These are phyloP conservation scores for Pilaira anomala DNA, from an alignment of 192 early-diverging fungal species.

Conservation along the genomic window DNA sequence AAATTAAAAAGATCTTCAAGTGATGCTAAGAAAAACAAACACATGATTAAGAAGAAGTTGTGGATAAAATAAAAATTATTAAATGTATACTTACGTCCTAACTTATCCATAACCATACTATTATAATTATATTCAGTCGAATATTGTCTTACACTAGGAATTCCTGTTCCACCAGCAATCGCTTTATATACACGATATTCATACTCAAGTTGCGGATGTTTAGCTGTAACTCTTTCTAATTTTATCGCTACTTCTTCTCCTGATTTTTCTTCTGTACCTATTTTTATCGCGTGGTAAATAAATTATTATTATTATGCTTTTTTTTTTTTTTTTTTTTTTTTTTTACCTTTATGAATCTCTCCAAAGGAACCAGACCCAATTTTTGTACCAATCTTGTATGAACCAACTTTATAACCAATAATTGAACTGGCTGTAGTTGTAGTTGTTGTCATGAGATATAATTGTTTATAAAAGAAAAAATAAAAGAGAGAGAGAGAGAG, in stretches of 20 bases:
- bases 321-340: background rate
- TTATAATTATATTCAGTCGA: conserved; percentile 79
- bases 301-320: too few species aligned
- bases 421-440: conserved; percentile 12
- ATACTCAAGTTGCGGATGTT: conserved; percentile 97
- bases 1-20: conserved; percentile 90
- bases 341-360: conserved; percentile 89
- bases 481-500: conserved; percentile 4
- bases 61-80: background rate
- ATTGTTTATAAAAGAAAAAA: background rate
- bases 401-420: conserved; percentile 75
- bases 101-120: conserved; percentile 86
- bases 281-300: background rate
- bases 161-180: conserved; percentile 88
- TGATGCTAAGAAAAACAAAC: conserved; percentile 39
- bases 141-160: conserved; percentile 83
- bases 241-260: conserved; percentile 98
- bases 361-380: conserved; percentile 97
- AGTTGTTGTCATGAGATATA: conserved; percentile 1
- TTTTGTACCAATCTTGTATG: conserved; percentile 90
- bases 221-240: conserved; percentile 87
- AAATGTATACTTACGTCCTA: conserved; percentile 52
- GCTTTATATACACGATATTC: conserved; percentile 94
- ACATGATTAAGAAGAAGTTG: background rate
- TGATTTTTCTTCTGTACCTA: conserved; percentile 79